phyloP scores from a whole-genome alignment of 805 yeast species.

The Candida schatavii region DNA sequence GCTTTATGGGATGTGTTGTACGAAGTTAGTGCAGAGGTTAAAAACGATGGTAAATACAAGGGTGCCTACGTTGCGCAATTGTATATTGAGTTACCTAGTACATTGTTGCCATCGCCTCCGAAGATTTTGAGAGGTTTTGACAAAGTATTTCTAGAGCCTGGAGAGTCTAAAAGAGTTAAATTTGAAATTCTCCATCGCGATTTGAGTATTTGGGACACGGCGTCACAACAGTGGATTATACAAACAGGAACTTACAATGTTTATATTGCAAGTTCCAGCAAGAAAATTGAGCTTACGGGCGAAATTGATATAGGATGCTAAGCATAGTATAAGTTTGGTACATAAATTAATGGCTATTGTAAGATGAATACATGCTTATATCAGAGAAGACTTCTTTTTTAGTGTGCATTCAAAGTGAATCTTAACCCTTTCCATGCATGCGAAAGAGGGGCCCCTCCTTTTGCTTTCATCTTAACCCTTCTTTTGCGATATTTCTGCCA shows the following conservation, averaged over 20 bases:
- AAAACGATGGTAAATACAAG: conserved; percentile 43
- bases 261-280: conserved; percentile 49
- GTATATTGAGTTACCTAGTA: conserved; percentile 50
- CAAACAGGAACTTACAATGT: conserved; percentile 54
- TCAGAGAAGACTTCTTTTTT: too few relatives aligned
- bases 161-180: conserved; percentile 31
- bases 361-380: too few relatives aligned
- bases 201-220: conserved; percentile 55
- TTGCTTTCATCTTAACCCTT: too few relatives aligned
- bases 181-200: conserved; percentile 52
- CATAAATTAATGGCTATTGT: too few relatives aligned
- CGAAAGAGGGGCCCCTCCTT: too few relatives aligned
- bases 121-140: conserved; percentile 56
- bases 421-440: too few relatives aligned
- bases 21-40: conserved; percentile 43
- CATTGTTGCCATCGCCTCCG: conserved; percentile 49
- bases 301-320: conserved; percentile 38
- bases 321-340: too few relatives aligned
- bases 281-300: conserved; percentile 46
- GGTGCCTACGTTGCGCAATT: conserved; percentile 54
- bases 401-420: too few relatives aligned
- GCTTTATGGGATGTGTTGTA: conserved; percentile 55
- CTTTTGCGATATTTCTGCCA: too few relatives aligned
- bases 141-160: conserved; percentile 46
- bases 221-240: conserved; percentile 55